phyloP scores from a whole-genome alignment of 2,329 filamentous ascomycete species.

The Penicillium brevicompactum region DNA sequence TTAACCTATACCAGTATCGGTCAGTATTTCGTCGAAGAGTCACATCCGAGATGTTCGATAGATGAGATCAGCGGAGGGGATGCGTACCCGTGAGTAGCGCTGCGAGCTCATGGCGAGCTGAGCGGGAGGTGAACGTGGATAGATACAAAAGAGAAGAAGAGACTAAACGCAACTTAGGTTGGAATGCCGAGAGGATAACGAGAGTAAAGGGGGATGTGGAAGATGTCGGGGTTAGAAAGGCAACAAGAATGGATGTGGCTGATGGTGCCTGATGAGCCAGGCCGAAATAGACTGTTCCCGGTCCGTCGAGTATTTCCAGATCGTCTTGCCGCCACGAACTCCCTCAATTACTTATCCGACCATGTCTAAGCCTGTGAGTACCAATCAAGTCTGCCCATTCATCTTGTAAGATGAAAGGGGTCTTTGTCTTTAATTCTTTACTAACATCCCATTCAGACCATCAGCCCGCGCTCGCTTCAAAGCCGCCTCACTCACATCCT shows the following conservation, averaged over 20 bases:
- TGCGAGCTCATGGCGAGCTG: slow-evolving; percentile 52
- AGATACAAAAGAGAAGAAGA: slow-evolving; percentile 23
- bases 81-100: slow-evolving; percentile 51
- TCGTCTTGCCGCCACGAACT: not conserved
- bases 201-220: slow-evolving; percentile 22
- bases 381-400: not conserved
- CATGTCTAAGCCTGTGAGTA: slow-evolving; percentile 32
- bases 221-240: slow-evolving; percentile 23
- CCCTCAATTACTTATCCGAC: slow-evolving; percentile 2
- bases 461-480: slow-evolving; percentile 31
- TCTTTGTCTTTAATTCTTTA: not conserved
- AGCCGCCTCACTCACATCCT: slow-evolving; percentile 45
- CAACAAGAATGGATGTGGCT: slow-evolving; percentile 26
- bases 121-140: slow-evolving; percentile 26
- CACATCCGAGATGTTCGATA: slow-evolving; percentile 17
- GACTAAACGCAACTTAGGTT: slow-evolving; percentile 12
- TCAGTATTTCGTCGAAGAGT: slow-evolving; percentile 13
- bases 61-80: slow-evolving; percentile 22
- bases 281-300: slow-evolving; percentile 13
- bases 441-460: slow-evolving; percentile 17
- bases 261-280: slow-evolving; percentile 20
- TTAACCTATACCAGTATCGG: slow-evolving; percentile 39
- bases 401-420: not conserved
- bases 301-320: slow-evolving; percentile 1
- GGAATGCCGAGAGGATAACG: slow-evolving; percentile 17